These are phyloP conservation scores for Rhodotorula taiwanensis DNA, from an alignment of 768 basidiomycete genomes.

Conservation along the genomic window DNA sequence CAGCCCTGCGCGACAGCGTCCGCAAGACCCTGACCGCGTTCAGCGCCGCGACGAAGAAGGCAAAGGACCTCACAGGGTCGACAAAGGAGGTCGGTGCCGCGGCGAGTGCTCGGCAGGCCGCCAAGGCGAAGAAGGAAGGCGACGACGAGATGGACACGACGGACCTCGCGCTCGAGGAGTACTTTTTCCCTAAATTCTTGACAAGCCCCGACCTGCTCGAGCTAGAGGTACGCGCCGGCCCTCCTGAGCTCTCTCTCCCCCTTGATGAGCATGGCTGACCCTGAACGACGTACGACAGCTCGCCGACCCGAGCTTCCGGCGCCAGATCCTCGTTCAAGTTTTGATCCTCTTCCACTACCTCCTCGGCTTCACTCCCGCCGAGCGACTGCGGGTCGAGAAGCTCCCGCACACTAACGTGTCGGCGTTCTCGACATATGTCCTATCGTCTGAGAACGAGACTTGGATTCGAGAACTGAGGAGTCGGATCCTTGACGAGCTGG, in stretches of 20 bases:
- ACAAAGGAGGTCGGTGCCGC: not conserved
- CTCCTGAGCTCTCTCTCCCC: not conserved
- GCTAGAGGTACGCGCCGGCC: slow-evolving; percentile 73
- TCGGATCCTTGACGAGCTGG: slow-evolving; percentile 55
- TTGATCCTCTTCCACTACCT: slow-evolving; percentile 48
- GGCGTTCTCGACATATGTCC: slow-evolving; percentile 9
- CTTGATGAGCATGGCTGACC: not conserved
- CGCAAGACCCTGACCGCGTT: slow-evolving; percentile 69
- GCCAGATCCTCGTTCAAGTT: slow-evolving; percentile 76
- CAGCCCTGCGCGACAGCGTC: slow-evolving; percentile 63
- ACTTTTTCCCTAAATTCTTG: slow-evolving; percentile 89
- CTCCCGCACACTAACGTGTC: slow-evolving; percentile 34
- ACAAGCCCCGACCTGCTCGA: slow-evolving; percentile 80
- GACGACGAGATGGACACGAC: slow-evolving; percentile 37
- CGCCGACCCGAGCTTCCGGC: slow-evolving; percentile 84
- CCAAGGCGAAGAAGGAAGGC: not conserved
- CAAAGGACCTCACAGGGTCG: slow-evolving; percentile 58
- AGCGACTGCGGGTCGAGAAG: slow-evolving; percentile 58
- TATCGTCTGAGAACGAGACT: slow-evolving; percentile 52
- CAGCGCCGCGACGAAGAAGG: slow-evolving; percentile 77
- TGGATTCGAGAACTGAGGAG: slow-evolving; percentile 68
- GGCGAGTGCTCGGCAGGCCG: not conserved
- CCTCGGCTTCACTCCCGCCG: slow-evolving; percentile 62
- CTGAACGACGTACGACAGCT: slow-evolving; percentile 51
- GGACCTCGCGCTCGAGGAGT: slow-evolving; percentile 52